Percentiles rank a stretch among this genome's conserved stretches.
phyloP scores from a whole-genome alignment of 495 filamentous ascomycete genomes.

The Talaromyces adpressus region DNA sequence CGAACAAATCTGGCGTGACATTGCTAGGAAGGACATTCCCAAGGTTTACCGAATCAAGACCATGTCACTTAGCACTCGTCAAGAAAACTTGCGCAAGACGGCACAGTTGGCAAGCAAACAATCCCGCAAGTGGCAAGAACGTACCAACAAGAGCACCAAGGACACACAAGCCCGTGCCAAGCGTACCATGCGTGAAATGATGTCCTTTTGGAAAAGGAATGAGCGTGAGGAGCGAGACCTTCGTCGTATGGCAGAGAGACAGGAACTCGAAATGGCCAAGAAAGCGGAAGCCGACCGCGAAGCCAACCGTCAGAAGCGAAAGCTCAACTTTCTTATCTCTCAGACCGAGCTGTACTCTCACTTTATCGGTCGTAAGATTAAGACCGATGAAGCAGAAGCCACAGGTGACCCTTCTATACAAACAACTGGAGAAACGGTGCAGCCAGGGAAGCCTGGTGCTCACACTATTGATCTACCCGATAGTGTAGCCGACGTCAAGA shows the following conservation, averaged over 20 bases:
- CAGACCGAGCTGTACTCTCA: constrained; percentile 98
- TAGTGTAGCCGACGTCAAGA: constrained; percentile 46
- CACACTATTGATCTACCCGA: constrained; percentile 51
- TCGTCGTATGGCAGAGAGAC: constrained; percentile 86
- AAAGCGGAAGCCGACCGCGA: constrained; percentile 96
- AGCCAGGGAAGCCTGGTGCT: constrained; percentile 36
- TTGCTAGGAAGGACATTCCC: constrained; percentile 86
- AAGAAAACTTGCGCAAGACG: constrained; percentile 93
- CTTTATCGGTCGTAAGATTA: constrained; percentile 99
- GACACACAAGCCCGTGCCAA: constrained; percentile 96
- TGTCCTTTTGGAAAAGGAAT: constrained; percentile 99
- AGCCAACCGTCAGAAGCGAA: constrained; percentile 92
- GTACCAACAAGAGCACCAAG: constrained; percentile 97
- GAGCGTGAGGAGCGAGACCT: constrained; percentile 94
- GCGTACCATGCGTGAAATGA: constrained; percentile 98
- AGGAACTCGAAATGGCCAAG: constrained; percentile 93
- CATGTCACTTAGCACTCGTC: constrained; percentile 72
- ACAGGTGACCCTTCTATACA: constrained; percentile 70
- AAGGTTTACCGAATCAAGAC: constrained; percentile 84
- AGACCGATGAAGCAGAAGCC: constrained; percentile 87
- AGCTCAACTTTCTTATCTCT: constrained; percentile 98
- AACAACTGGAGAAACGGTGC: constrained; percentile 39
- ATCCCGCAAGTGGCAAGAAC: constrained; percentile 91
- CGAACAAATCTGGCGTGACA: constrained; percentile 95
- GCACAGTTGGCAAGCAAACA: constrained; percentile 96